Evolutionary conservation across 108 stramenopile species (phyloP).

Genomic region (Discostella pseudostelligera): DNA sequence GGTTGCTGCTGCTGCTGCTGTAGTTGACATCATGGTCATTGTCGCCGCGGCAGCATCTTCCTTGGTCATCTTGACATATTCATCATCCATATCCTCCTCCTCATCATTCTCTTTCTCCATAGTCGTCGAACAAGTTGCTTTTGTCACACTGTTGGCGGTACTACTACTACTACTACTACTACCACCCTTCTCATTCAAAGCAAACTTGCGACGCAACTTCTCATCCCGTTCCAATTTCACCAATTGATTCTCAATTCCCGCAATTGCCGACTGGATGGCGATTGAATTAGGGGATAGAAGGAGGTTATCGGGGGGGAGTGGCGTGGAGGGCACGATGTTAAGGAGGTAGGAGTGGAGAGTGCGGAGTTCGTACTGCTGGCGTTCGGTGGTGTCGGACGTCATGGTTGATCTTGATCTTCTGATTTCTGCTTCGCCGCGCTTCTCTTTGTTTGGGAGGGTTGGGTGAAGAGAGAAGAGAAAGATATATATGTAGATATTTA

Average conservation of each 20-base stretch:
- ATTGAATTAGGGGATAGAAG: constrained; percentile 37
- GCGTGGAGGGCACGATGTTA: constrained; percentile 10
- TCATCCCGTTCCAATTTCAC: constrained; percentile 60
- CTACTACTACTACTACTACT: not conserved
- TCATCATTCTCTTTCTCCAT: constrained; percentile 13
- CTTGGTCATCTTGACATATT: constrained; percentile 43
- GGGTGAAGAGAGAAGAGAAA: no score
- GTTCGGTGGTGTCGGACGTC: constrained; percentile 3
- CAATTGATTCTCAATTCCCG: constrained; percentile 62
- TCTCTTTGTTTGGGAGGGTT: no score
- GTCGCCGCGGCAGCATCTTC: constrained; percentile 16
- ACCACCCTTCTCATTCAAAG: constrained; percentile 5
- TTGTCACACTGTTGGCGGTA: no score
- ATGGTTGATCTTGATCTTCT: no score
- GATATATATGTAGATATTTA: no score
- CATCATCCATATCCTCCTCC: constrained; percentile 19
- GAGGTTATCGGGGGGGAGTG: constrained; percentile 25
- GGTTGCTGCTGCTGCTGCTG: not conserved
- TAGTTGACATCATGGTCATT: not conserved
- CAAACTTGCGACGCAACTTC: constrained; percentile 57
- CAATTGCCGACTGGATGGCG: constrained; percentile 63
- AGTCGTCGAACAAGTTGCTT: not conserved
- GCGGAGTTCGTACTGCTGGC: constrained; percentile 36
- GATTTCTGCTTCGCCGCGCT: no score
- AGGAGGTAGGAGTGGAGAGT: constrained; percentile 39